Evolutionary conservation across 1,284 basidiomycete genomes (phyloP).

Genomic region (Afroboletus lepidellus): DNA sequence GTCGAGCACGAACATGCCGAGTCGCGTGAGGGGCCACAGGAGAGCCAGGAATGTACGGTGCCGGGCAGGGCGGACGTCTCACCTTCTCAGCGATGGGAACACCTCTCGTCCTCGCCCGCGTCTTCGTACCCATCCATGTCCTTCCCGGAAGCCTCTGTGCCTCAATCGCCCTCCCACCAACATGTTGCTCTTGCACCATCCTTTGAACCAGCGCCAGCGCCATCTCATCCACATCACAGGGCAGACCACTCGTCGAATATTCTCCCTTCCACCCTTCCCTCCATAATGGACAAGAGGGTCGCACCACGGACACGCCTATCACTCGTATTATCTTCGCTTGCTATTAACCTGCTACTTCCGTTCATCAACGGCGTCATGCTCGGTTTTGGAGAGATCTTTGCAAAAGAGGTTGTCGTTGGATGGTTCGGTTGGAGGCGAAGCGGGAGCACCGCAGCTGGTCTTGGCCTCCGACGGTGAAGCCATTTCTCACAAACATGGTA

Average conservation of each 20-base stretch:
- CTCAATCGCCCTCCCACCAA: slow-evolving; percentile 43
- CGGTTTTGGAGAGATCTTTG: slow-evolving; percentile 97
- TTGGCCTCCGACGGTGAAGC: slow-evolving; percentile 37
- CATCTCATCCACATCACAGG: neutral
- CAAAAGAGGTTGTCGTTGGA: slow-evolving; percentile 77
- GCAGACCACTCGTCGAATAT: slow-evolving; percentile 22
- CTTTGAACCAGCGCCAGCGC: slow-evolving; percentile 22
- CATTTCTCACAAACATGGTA: neutral
- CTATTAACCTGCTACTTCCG: slow-evolving; percentile 90
- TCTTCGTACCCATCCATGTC: slow-evolving; percentile 78
- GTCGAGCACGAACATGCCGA: slow-evolving; percentile 39
- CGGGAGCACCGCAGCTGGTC: slow-evolving; percentile 29
- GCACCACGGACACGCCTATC: slow-evolving; percentile 63
- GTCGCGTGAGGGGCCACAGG: slow-evolving; percentile 46
- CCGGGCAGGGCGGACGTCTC: slow-evolving; percentile 22
- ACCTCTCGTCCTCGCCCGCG: slow-evolving; percentile 58
- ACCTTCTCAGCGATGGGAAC: slow-evolving; percentile 68
- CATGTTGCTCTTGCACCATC: slow-evolving; percentile 29
- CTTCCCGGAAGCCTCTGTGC: slow-evolving; percentile 55
- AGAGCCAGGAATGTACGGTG: neutral
- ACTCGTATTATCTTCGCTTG: slow-evolving; percentile 79
- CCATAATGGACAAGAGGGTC: slow-evolving; percentile 72
- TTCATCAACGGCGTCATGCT: slow-evolving; percentile 99
- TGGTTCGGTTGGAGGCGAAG: slow-evolving; percentile 53
- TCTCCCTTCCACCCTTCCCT: slow-evolving; percentile 67